phyloP scores from a whole-genome alignment of 306 rosid genomes.

The Mimosa pudica region DNA sequence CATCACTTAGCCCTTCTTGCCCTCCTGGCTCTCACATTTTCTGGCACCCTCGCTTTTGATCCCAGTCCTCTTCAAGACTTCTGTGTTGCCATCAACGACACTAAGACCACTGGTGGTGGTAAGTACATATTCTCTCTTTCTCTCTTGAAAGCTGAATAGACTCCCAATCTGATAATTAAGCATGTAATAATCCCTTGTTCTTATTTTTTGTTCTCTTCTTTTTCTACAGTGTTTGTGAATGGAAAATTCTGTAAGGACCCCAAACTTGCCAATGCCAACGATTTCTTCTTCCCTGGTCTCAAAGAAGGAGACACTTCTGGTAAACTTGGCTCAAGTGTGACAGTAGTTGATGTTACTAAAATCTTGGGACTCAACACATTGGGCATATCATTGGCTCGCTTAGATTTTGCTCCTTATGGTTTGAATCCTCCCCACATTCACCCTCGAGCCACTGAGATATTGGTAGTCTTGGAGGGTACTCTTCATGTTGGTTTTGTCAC shows the following conservation, averaged over 20 bases:
- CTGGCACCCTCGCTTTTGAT: constrained; percentile 38
- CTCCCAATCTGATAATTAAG: no score
- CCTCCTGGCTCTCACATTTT: not conserved
- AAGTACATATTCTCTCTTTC: not conserved
- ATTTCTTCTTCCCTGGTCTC: constrained; percentile 34
- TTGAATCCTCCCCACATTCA: not conserved
- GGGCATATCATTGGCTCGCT: constrained; percentile 27
- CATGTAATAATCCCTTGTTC: no score
- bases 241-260: constrained; percentile 51
- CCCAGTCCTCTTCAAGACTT: constrained; percentile 41
- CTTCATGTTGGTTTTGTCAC: constrained; percentile 25
- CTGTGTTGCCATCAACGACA: constrained; percentile 24
- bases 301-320: constrained; percentile 10
- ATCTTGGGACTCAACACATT: constrained; percentile 30
- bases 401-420: not conserved
- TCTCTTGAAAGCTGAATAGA: no score
- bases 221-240: constrained; percentile 43
- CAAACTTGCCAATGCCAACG: constrained; percentile 21
- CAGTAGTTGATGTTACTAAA: not conserved
- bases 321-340: constrained; percentile 13
- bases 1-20: not conserved
- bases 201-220: not conserved
- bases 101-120: constrained; percentile 8
- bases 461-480: constrained; percentile 39
- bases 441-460: not conserved